Base-by-base conservation (phyloP, 179 eudicot genomes). In the Silene noctiflora region DNA sequence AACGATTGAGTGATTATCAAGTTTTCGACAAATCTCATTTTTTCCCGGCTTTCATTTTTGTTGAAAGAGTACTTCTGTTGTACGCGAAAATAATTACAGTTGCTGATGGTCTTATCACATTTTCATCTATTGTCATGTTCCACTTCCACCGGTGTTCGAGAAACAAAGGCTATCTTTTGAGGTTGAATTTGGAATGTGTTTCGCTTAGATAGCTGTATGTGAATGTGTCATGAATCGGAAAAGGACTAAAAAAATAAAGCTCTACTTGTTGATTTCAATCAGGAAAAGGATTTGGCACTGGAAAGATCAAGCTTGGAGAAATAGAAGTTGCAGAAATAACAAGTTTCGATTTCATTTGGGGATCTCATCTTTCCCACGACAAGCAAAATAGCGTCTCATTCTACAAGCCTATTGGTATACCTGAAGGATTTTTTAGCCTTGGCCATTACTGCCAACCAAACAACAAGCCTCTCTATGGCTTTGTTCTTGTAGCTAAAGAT, bases 391-490 rank as follows among this genome's bases (percentile, higher is more conserved):
- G 87, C 62, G 82, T 88, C 17, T 79, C 90, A 59, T 94, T 94
- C 71, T 87, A 88, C 80, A 94, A 82, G 76, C 98, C 98, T 60
- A 69, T 80, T 3, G 86, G 78, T 63, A 80, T 90, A 71, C 96
- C 94, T 16, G 86, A 88, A 73, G 97, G 93, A 10, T 94, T 83
- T 69, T 90, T 70, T 82, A 76, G 87, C 82, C 87, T 94, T 73
- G 97, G 98, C 69, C 83, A 92, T 84, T 90, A 88, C 72, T 90
- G 96, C 76, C 98, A 87, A 81, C 72, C 87, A 63, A 86, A 80
- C 69, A 67, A 79, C 68, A 82, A 78, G 69, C 88, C 89, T 75
- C 77, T 91, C 31, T 81, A 76, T 29, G 93, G 91, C 58, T 89
- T 77, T 84, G 84, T 87, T 65, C 93, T 92, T 60, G 96, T 84